These are phyloP conservation scores for Austroboletus olivaceoglutinosus DNA, from an alignment of 1,284 basidiomycete genomes.

Conservation along the genomic window DNA sequence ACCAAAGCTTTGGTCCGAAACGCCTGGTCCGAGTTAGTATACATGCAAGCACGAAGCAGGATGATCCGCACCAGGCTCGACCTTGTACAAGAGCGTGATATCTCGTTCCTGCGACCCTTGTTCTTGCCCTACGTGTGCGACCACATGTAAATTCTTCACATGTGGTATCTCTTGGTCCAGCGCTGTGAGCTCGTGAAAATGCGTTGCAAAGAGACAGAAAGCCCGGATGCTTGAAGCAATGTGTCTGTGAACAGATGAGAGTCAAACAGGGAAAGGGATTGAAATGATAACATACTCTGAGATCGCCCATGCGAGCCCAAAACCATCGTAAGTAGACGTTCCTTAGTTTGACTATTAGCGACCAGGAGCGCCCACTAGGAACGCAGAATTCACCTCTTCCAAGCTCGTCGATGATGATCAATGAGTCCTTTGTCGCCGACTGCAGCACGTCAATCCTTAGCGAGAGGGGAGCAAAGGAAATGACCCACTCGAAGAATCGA, in stretches of 20 bases:
- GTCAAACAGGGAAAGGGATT: background rate
- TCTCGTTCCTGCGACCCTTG: slow-evolving; percentile 70
- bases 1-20: slow-evolving; percentile 96
- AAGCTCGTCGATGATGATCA: slow-evolving; percentile 98
- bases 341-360: slow-evolving; percentile 42
- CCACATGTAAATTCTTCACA: slow-evolving; percentile 95
- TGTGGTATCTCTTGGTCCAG: slow-evolving; percentile 77
- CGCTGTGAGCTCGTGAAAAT: slow-evolving; percentile 96
- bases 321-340: slow-evolving; percentile 99
- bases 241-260: slow-evolving; percentile 54
- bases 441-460: slow-evolving; percentile 30
- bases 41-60: background rate
- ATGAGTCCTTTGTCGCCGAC: slow-evolving; percentile 89
- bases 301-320: slow-evolving; percentile 98
- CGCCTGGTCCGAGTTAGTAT: slow-evolving; percentile 42
- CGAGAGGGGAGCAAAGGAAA: background rate
- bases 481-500: slow-evolving; percentile 83
- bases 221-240: slow-evolving; percentile 90
- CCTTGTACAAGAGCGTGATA: slow-evolving; percentile 94
- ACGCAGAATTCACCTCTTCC: slow-evolving; percentile 65
- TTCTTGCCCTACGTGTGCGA: slow-evolving; percentile 82
- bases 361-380: background rate
- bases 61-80: slow-evolving; percentile 76
- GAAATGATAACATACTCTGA: slow-evolving; percentile 69
- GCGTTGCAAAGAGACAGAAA: slow-evolving; percentile 96